Evolutionary conservation across 345 rosid species (phyloP).

Genomic region (Eucalyptus globulus): DNA sequence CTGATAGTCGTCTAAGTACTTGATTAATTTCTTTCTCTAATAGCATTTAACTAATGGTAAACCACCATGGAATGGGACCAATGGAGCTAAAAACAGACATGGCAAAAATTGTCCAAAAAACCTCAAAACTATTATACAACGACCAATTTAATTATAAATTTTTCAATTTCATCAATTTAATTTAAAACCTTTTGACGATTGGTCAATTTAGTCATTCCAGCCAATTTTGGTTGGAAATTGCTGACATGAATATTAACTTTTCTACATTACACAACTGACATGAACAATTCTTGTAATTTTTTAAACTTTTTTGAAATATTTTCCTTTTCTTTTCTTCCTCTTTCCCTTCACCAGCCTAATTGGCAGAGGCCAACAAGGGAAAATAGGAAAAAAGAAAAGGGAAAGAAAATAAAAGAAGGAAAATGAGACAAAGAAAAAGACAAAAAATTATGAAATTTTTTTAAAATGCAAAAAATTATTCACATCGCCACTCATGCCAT

Average conservation of each 20-base stretch:
- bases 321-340: background rate
- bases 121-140: background rate
- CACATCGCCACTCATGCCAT: accelerated
- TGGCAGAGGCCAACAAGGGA: background rate
- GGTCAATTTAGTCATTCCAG: background rate
- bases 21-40: background rate
- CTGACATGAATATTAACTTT: too few species aligned
- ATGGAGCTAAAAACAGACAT: background rate
- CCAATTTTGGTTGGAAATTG: background rate
- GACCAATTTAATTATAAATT: background rate
- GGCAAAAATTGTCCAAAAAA: background rate
- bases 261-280: too few species aligned
- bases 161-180: background rate
- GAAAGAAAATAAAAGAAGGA: background rate
- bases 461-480: background rate
- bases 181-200: background rate
- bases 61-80: background rate
- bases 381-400: background rate
- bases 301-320: too few species aligned
- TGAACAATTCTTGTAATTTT: too few species aligned
- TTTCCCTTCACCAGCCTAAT: background rate
- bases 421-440: background rate
- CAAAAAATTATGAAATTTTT: background rate
- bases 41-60: too few species aligned
- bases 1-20: background rate